Percentiles rank a stretch among this genome's conserved stretches.
Conservation (phyloP, 2,329 filamentous ascomycete species). For the Ophiostoma pallidulum region DNA sequence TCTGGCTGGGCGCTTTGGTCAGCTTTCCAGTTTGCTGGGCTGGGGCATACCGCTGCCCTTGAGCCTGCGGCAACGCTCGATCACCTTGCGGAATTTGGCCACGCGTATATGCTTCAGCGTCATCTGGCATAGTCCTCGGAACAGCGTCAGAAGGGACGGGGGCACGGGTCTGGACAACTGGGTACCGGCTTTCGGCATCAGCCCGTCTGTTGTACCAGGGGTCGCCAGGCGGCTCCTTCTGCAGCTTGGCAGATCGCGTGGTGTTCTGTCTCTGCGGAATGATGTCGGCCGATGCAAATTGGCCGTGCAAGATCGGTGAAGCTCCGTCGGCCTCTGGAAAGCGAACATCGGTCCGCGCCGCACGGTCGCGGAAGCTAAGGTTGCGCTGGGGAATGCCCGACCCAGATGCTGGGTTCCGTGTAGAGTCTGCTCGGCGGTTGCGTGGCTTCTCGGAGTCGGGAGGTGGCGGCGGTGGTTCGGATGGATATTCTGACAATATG, state of each 20-base stretch:
- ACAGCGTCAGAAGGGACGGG: not conserved
- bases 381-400: conserved; percentile 41
- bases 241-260: conserved; percentile 47
- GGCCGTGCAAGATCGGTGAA: conserved; percentile 10
- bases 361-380: conserved; percentile 51
- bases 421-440: not conserved
- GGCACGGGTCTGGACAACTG: conserved; percentile 20
- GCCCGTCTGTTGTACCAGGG: conserved; percentile 33
- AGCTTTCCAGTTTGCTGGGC: conserved; percentile 15
- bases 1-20: conserved; percentile 16
- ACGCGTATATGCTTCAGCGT: not conserved
- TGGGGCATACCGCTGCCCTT: not conserved
- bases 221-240: conserved; percentile 48
- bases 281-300: conserved; percentile 20
- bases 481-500: conserved; percentile 24
- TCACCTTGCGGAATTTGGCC: not conserved
- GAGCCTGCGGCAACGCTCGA: not conserved
- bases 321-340: conserved; percentile 22
- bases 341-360: conserved; percentile 35
- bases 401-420: conserved; percentile 16
- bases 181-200: conserved; percentile 33
- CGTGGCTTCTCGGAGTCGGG: conserved; percentile 22
- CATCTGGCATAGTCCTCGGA: not conserved
- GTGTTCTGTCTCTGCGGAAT: conserved; percentile 8
- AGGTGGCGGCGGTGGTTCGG: conserved; percentile 18